Percentiles rank a stretch among this genome's conserved stretches.
phyloP scores from a whole-genome alignment of 352 stramenopile genomes.

The Pythium plurisporium region DNA sequence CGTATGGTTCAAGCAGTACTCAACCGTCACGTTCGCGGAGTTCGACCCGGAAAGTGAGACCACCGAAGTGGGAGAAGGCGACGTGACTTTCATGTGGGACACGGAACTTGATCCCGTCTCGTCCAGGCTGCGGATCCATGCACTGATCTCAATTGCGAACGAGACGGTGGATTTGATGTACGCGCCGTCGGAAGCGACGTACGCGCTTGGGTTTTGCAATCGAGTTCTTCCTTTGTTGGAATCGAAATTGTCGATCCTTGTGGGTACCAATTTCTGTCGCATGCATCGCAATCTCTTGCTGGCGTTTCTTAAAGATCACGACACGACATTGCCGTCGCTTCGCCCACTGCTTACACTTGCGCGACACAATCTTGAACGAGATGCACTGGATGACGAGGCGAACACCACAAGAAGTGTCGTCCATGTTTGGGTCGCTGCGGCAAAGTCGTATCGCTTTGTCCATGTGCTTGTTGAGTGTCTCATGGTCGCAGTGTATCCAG shows the following conservation, averaged over 20 bases:
- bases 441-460: neutral
- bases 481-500: constrained; percentile 20
- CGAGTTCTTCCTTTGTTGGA: neutral
- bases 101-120: neutral
- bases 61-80: neutral
- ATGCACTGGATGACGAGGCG: neutral
- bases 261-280: constrained; percentile 9
- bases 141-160: neutral
- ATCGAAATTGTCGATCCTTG: constrained; percentile 6
- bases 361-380: constrained; percentile 10
- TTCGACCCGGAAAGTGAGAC: neutral
- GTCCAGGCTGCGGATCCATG: neutral
- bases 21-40: neutral
- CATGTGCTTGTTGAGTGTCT: constrained; percentile 29
- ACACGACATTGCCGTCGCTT: neutral
- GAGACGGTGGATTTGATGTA: constrained; percentile 4
- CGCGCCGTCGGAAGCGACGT: neutral
- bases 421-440: neutral
- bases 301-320: neutral
- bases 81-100: constrained; percentile 4
- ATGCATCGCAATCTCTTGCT: neutral
- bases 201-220: constrained; percentile 4
- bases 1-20: constrained; percentile 3
- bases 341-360: constrained; percentile 1
- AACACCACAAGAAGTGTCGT: neutral